Evolutionary conservation across 352 stramenopile genomes (phyloP), one percentile per base, ranked within the genome.

Genomic region (Phytophthora syringae): DNA sequence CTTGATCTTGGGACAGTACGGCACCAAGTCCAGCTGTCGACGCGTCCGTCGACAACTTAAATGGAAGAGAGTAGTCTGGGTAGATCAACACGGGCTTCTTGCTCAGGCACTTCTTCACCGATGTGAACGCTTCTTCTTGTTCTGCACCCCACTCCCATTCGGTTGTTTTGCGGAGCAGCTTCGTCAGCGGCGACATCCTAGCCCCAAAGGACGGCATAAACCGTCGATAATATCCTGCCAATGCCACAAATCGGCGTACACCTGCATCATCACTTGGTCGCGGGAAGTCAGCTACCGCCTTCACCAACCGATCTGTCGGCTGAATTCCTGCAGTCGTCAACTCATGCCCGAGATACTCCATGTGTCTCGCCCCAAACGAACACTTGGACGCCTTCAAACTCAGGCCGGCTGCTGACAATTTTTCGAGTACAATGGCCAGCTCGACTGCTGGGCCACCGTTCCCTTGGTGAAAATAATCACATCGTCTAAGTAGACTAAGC

Each of bases 341-440:
- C 16, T 66, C 54, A 28, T 76, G 61, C 1, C 60, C 60, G 10
- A 76, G 28, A 24, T 64, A 76, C 34, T 76, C 52, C 16, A 76
- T 53, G 7, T 18, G 27, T 1, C 15, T 30, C 0, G 36, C 28
- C 1, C 49, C 60, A 27, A 76, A 76, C 0, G 28, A 15, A 21
- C 68, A 72, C 37, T 72, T 72, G 13, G 32, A 40, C 2, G 48
- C 20, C 40, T 72, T 72, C 16, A 55, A 21, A 10, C 49, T 55
- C 18, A 45, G 18, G 6, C 49, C 49, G 0, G 49, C 49, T 12
- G 1, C 20, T 45, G 12, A 37, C 9, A 76, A 32, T 9, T 58
- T 20, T 7, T 61, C 52, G 2, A 72, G 13, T 21, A 76, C 68
- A 7, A 30, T 37, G 0, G 59, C 51, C 13, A 76, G n/a, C 6